These are phyloP conservation scores for Vitis hybrid DNA, from an alignment of 177 flowering plant species.

Conservation along the genomic window DNA sequence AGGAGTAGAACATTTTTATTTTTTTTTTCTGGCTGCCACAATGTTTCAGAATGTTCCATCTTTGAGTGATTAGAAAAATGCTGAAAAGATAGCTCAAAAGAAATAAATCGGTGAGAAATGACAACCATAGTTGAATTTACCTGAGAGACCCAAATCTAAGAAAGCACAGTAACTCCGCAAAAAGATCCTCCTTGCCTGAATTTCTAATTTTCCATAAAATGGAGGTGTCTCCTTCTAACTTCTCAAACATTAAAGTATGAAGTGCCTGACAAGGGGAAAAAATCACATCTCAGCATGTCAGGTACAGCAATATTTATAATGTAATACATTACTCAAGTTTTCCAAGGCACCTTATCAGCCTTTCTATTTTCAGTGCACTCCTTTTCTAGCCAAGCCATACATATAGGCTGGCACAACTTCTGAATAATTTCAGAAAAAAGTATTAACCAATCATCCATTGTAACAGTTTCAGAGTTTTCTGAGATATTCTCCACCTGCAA, in stretches of 20 bases:
- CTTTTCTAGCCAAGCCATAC: slow-evolving; percentile 57
- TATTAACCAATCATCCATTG: slow-evolving; percentile 35
- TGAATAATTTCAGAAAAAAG: slow-evolving; percentile 36
- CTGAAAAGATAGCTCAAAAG: too few species aligned
- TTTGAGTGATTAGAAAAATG: too few species aligned
- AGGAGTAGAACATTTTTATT: too few species aligned
- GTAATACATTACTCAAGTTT: not conserved
- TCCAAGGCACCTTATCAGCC: slow-evolving; percentile 36
- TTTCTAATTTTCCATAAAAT: slow-evolving; percentile 55
- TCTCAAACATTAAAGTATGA: slow-evolving; percentile 37
- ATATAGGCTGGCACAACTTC: slow-evolving; percentile 36
- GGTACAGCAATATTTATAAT: not conserved
- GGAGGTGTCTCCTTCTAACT: slow-evolving; percentile 51
- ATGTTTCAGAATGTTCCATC: too few species aligned
- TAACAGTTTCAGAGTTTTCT: slow-evolving; percentile 20
- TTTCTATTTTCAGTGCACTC: slow-evolving; percentile 35
- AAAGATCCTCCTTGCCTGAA: slow-evolving; percentile 84
- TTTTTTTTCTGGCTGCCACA: too few species aligned
- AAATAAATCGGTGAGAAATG: not conserved
- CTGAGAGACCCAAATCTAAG: slow-evolving; percentile 70
- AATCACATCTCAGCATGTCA: slow-evolving; percentile 10
- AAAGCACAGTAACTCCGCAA: slow-evolving; percentile 66
- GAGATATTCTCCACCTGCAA: slow-evolving; percentile 55
- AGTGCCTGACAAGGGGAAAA: slow-evolving; percentile 43
- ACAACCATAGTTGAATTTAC: slow-evolving; percentile 31